Evolutionary conservation across 2,329 filamentous ascomycete species (phyloP).

Genomic region (Alternaria brassicicola): DNA sequence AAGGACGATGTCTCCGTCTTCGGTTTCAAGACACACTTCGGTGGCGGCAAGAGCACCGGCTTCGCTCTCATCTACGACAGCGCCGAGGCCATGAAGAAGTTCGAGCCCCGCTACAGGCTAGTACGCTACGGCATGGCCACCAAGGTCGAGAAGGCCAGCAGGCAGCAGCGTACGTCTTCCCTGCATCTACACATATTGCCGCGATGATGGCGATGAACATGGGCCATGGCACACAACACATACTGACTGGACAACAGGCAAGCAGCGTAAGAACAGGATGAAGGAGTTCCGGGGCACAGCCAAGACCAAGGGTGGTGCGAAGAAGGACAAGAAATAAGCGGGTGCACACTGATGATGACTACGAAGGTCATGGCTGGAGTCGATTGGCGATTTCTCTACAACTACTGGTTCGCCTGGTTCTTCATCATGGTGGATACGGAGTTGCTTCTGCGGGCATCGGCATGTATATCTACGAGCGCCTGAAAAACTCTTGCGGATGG

Average conservation of each 20-base stretch:
- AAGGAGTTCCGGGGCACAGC: conserved; percentile 98
- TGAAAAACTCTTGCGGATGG: conserved; percentile 48
- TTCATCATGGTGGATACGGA: conserved; percentile 43
- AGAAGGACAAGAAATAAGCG: conserved; percentile 78
- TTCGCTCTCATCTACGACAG: conserved; percentile 99
- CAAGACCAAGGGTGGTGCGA: conserved; percentile 94
- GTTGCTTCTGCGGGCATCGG: conserved; percentile 45
- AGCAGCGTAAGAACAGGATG: conserved; percentile 99
- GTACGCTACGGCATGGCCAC: conserved; percentile 88
- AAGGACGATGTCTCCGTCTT: conserved; percentile 98
- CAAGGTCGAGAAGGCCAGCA: conserved; percentile 96
- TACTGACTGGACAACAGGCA: conserved; percentile 69
- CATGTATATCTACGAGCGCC: conserved; percentile 49
- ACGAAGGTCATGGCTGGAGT: conserved; percentile 40
- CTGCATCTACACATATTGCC: conserved; percentile 8
- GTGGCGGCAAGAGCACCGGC: conserved; percentile 99
- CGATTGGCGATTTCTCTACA: conserved; percentile 42
- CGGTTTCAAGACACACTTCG: conserved; percentile 97
- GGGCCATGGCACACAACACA: conserved; percentile 19
- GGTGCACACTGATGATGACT: conserved; percentile 36
- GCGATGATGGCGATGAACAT: conserved; percentile 11
- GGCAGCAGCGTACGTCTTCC: conserved; percentile 92
- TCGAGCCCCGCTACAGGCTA: conserved; percentile 97
- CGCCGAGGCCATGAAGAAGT: conserved; percentile 98
- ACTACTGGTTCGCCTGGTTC: conserved; percentile 39